A percentile compares a stretch with the other conserved stretches of the same genome.
Evolutionary conservation across 352 stramenopile genomes (phyloP).

Genomic region (Phytophthora multivora): DNA sequence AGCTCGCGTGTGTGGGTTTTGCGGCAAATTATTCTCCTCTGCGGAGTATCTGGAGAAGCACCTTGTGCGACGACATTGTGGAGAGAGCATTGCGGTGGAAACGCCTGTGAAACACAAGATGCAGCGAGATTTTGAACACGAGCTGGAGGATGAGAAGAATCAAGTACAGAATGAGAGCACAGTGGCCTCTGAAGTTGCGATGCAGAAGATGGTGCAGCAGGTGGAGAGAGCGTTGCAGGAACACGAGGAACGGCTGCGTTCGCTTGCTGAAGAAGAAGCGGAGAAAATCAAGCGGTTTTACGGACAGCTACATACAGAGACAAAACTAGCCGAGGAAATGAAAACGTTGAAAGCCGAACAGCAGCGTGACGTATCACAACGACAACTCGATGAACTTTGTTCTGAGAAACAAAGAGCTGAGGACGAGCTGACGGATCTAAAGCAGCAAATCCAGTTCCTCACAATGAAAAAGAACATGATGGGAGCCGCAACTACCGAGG

Average conservation of each 20-base stretch:
- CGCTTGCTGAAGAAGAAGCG: constrained; percentile 47
- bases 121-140: background rate
- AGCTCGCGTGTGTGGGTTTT: constrained; percentile 59
- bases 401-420: constrained; percentile 42
- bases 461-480: constrained; percentile 52
- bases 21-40: constrained; percentile 76
- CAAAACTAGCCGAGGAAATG: constrained; percentile 49
- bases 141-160: constrained; percentile 8
- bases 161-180: constrained; percentile 1
- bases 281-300: constrained; percentile 60
- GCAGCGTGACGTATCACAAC: constrained; percentile 32
- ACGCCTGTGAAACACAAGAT: constrained; percentile 20
- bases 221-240: constrained; percentile 51
- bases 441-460: constrained; percentile 64
- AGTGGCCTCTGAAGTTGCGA: constrained; percentile 11
- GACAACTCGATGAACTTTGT: constrained; percentile 41
- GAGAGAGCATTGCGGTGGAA: constrained; percentile 24
- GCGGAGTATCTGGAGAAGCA: constrained; percentile 69
- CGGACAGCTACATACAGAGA: constrained; percentile 55
- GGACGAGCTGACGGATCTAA: constrained; percentile 44
- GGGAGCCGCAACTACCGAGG: constrained; percentile 4
- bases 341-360: constrained; percentile 36
- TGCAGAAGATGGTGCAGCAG: constrained; percentile 61
- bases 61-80: constrained; percentile 50
- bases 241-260: constrained; percentile 56